These are phyloP conservation scores for Neurospora sp. DNA, from an alignment of 495 filamentous ascomycete species.

Conservation along the genomic window DNA sequence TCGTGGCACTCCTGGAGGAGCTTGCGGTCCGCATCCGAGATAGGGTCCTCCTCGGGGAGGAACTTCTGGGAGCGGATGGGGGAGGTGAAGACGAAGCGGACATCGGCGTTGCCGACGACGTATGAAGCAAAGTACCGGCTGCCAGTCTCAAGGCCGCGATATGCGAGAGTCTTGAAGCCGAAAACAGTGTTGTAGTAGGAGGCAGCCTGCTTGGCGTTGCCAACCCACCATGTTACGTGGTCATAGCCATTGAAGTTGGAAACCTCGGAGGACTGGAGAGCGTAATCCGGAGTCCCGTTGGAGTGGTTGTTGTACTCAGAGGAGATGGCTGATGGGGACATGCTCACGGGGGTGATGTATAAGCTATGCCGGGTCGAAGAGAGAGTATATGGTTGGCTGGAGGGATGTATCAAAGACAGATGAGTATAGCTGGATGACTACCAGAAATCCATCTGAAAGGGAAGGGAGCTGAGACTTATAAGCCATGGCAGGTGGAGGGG, in stretches of 20 bases:
- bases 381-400: not conserved
- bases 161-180: conserved; percentile 73
- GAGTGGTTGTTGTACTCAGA: conserved; percentile 35
- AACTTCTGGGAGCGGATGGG: conserved; percentile 56
- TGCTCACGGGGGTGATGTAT: conserved; percentile 26
- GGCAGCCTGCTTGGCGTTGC: conserved; percentile 89
- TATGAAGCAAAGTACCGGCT: conserved; percentile 64
- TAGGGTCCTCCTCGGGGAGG: conserved; percentile 39
- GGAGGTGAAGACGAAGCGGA: conserved; percentile 77
- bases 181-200: conserved; percentile 76
- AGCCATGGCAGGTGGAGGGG: not conserved
- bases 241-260: conserved; percentile 72
- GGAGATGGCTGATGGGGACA: conserved; percentile 66
- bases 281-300: conserved; percentile 30
- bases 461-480: conserved; percentile 4
- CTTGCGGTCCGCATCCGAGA: conserved; percentile 41
- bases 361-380: not conserved
- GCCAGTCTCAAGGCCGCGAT: conserved; percentile 79
- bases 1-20: conserved; percentile 58
- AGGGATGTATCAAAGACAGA: not conserved
- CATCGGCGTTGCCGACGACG: conserved; percentile 65
- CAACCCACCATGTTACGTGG: conserved; percentile 87
- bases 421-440: not conserved
- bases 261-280: conserved; percentile 27
- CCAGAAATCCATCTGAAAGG: not conserved